Evolutionary conservation across 2,329 filamentous ascomycete genomes (phyloP).

Genomic region (Sporothrix mexicana): DNA sequence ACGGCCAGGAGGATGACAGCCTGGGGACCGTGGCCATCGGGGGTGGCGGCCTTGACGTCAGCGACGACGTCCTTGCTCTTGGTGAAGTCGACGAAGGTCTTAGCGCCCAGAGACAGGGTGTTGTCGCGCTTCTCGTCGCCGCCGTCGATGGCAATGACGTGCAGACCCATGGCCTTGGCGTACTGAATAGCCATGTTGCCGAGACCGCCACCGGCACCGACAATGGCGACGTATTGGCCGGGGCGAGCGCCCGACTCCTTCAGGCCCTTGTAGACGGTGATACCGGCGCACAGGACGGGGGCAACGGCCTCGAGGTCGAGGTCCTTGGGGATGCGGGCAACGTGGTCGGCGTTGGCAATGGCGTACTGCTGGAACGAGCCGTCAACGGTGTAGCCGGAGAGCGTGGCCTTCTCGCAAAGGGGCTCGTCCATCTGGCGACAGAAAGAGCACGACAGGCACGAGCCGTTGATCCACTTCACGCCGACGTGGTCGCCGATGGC

Average conservation of each 20-base stretch:
- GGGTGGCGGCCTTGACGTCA: slow-evolving; percentile 81
- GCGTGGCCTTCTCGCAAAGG: slow-evolving; percentile 73
- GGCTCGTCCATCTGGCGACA: slow-evolving; percentile 83
- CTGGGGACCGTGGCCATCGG: slow-evolving; percentile 82
- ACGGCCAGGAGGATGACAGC: slow-evolving; percentile 87
- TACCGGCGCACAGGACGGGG: slow-evolving; percentile 57
- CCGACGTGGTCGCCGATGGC: slow-evolving; percentile 84
- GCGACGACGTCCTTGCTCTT: slow-evolving; percentile 77
- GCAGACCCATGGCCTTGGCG: slow-evolving; percentile 53
- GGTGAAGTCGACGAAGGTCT: slow-evolving; percentile 79
- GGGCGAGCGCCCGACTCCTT: slow-evolving; percentile 47
- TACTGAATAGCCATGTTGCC: slow-evolving; percentile 55
- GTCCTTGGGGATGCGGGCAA: slow-evolving; percentile 80
- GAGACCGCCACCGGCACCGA: slow-evolving; percentile 57
- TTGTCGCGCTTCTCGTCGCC: slow-evolving; percentile 64
- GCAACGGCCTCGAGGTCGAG: slow-evolving; percentile 74
- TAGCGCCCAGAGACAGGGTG: slow-evolving; percentile 68
- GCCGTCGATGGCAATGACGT: slow-evolving; percentile 52
- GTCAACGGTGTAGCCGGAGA: slow-evolving; percentile 92
- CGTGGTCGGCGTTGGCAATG: slow-evolving; percentile 83
- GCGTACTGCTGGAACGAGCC: slow-evolving; percentile 93
- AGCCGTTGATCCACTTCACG: slow-evolving; percentile 92
- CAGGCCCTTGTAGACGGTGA: slow-evolving; percentile 52
- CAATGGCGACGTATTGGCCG: slow-evolving; percentile 51
- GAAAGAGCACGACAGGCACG: slow-evolving; percentile 82